Conservation (phyloP, 2,329 filamentous ascomycete species). For the Arachnopeziza araneosa region DNA sequence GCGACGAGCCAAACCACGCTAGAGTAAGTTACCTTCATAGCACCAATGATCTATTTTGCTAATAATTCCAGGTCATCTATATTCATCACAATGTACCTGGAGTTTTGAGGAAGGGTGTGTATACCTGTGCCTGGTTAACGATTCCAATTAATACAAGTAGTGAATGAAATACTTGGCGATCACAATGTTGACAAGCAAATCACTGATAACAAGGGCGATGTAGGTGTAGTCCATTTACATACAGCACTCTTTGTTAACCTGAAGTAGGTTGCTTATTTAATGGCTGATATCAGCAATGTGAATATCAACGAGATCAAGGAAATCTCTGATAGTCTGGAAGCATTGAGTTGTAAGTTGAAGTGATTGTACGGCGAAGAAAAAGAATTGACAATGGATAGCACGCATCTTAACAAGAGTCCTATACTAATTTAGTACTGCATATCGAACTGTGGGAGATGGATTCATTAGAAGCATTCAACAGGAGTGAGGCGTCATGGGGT, state of each 20-base stretch:
- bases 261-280: conserved; percentile 75
- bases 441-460: background rate
- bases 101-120: conserved; percentile 73
- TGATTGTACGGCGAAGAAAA: too few species aligned
- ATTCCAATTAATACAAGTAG: conserved; percentile 38
- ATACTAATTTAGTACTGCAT: conserved; percentile 24
- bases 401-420: conserved; percentile 34
- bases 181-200: conserved; percentile 99
- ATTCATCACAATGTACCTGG: conserved; percentile 96
- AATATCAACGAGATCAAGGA: conserved; percentile 76
- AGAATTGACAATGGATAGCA: conserved; percentile 22
- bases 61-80: conserved; percentile 64
- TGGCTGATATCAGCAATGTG: conserved; percentile 94
- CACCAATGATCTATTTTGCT: background rate
- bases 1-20: conserved; percentile 84
- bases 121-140: background rate
- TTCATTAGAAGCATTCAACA: background rate
- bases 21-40: conserved; percentile 49
- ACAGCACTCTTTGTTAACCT: conserved; percentile 14
- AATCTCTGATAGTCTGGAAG: conserved; percentile 77
- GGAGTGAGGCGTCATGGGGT: background rate
- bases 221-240: conserved; percentile 35
- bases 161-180: conserved; percentile 89
- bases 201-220: conserved; percentile 88
- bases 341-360: conserved; percentile 65